Percentiles rank a stretch among this genome's conserved stretches.
phyloP scores from a whole-genome alignment of 176 grass and related monocot species.

The Oryza officinalis region DNA sequence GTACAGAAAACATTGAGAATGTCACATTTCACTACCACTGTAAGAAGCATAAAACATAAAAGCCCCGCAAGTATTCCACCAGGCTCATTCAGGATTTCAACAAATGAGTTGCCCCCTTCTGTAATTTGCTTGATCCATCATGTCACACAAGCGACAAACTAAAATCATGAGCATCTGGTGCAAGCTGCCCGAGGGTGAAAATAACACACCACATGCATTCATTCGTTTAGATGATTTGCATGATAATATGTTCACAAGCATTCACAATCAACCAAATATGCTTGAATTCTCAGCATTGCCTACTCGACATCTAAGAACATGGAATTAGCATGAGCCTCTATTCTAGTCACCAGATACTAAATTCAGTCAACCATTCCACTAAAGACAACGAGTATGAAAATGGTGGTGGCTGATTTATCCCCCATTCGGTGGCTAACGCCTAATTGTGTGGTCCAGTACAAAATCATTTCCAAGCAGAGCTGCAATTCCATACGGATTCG shows the following conservation, averaged over 20 bases:
- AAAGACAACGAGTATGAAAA: not conserved
- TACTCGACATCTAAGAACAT: not conserved
- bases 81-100: conserved; percentile 16
- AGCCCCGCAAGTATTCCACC: not conserved
- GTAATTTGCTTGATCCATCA: not conserved
- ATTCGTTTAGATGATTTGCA: conserved; percentile 4
- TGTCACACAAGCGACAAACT: not conserved
- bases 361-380: not conserved
- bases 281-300: not conserved
- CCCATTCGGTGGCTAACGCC: not conserved
- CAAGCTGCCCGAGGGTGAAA: not conserved
- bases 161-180: not conserved
- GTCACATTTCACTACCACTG: not conserved
- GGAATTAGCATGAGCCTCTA: not conserved
- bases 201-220: not conserved
- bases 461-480: not conserved
- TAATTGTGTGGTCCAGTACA: not conserved
- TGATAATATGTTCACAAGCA: not conserved
- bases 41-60: not conserved
- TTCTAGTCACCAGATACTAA: not conserved
- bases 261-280: not conserved
- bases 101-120: not conserved
- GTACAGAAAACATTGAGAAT: not conserved
- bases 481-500: not conserved
- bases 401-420: not conserved